Evolutionary conservation across 305 asterid species (phyloP), one percentile per base, ranked within the genome.

Genomic region (Striga hermonthica): DNA sequence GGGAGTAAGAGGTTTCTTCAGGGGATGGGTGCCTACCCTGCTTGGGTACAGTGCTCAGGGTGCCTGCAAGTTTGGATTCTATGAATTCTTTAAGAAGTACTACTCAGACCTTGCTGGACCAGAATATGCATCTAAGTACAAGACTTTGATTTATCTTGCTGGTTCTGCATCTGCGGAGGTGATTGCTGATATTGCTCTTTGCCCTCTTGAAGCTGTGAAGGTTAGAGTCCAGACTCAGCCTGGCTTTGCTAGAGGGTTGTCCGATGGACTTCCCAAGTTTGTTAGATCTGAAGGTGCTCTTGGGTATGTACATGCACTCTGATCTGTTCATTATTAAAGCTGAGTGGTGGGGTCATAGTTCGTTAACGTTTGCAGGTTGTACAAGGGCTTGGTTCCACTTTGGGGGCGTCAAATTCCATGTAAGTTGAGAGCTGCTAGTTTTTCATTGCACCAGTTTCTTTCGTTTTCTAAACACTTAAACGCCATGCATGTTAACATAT

Each of bases 381-480:
- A 84, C 86, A 82, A 82, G 83, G 91, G 88, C 35, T 45, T 84
- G 70, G 86, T 84, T 69, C 91, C 91, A 60, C 85, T 84, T 31
- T 84, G 91, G 91, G 91, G 91, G 4, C 88, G 88, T 69, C 91
- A 84, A 68, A 84, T 84, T 73, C 91, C 91, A 70, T 84, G 91
- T 84, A 73, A 82, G 91, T 75, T 64, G 14, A 28, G 57, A 70
- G 47, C 66, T 38, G 37, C 39, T 48, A 12, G 31, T 5, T 37
- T 60, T 60, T 65, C 4, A 11, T 22, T 43, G 22, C 49, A n/a
- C 35, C 9, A 4, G 8, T 38, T 22, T 11, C 8, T 7, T 12
- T 41, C 43, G 7, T 22, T 22, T 22, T 22, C 39, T 5, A 56
- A 40, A 22, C 31, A 22, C 31, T 22, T 22, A 36, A 52, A 60